Conservation (phyloP, 75 land plant species). For the Larix kaempferi region DNA sequence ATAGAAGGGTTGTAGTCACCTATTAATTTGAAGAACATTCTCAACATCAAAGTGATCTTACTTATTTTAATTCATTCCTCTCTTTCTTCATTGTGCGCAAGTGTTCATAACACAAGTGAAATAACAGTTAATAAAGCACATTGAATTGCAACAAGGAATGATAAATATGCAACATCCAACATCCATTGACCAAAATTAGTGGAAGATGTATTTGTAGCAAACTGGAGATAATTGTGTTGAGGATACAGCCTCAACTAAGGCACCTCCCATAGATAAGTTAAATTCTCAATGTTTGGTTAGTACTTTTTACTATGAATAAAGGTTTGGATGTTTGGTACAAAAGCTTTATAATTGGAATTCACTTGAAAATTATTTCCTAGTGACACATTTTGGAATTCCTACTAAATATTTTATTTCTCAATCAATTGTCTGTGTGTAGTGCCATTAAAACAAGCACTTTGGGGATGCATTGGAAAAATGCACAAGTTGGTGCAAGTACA, state of each 20-base stretch:
- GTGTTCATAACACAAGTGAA: conserved; percentile 21
- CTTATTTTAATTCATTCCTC: neutral
- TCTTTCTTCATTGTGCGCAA: conserved; percentile 1
- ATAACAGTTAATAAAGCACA: conserved; percentile 16
- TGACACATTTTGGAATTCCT: too few relatives aligned
- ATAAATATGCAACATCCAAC: conserved; percentile 20
- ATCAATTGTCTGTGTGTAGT: conserved; percentile 9
- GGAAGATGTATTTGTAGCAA: conserved; percentile 7
- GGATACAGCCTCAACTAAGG: conserved; percentile 7
- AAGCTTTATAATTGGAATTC: too few relatives aligned
- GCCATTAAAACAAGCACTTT: conserved; percentile 14
- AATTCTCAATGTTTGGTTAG: conserved; percentile 11
- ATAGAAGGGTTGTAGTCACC: too few relatives aligned
- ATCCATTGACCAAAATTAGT: conserved; percentile 7
- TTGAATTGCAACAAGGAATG: conserved; percentile 33
- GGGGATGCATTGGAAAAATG: conserved; percentile 27
- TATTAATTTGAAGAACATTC: too few relatives aligned
- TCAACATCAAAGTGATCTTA: too few relatives aligned
- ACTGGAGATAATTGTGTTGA: conserved; percentile 12
- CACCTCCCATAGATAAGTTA: neutral
- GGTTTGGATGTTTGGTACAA: too few relatives aligned
- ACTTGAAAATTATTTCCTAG: too few relatives aligned
- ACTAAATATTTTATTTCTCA: too few relatives aligned
- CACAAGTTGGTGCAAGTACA: conserved; percentile 17
- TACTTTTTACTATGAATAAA: neutral